Evolutionary conservation across 192 early-diverging fungal genomes (phyloP).

Genomic region (Coemansia sp.): DNA sequence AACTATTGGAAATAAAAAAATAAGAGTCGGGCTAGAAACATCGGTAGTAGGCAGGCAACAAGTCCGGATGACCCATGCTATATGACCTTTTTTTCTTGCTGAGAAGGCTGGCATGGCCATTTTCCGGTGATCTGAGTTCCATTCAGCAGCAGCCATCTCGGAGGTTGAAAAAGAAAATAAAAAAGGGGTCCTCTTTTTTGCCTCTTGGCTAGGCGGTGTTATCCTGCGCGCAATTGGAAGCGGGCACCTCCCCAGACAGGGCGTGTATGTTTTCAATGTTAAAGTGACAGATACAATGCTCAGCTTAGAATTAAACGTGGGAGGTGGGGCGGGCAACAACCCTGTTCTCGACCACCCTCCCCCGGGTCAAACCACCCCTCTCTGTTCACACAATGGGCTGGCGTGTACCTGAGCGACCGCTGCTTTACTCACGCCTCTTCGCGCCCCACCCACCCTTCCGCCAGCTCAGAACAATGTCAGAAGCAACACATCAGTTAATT

Average conservation of each 20-base stretch:
- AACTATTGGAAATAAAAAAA: slow-evolving; percentile 34
- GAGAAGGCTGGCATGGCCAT: slow-evolving; percentile 8
- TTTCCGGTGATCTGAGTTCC: slow-evolving; percentile 27
- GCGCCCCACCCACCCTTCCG: not conserved
- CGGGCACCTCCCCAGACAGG: not conserved
- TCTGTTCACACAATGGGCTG: not conserved
- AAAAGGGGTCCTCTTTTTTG: not conserved
- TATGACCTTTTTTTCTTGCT: slow-evolving; percentile 5
- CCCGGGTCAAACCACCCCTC: slow-evolving; percentile 5
- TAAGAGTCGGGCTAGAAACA: slow-evolving; percentile 7
- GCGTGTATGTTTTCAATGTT: slow-evolving; percentile 5
- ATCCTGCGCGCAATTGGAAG: slow-evolving; percentile 11
- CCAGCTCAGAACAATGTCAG: slow-evolving; percentile 12
- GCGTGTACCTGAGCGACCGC: slow-evolving; percentile 7
- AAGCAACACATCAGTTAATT: not conserved
- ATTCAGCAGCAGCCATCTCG: slow-evolving; percentile 2
- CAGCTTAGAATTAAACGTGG: slow-evolving; percentile 23
- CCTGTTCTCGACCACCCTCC: slow-evolving; percentile 12
- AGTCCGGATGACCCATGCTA: slow-evolving; percentile 12
- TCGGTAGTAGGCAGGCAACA: not conserved
- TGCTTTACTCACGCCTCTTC: slow-evolving; percentile 11
- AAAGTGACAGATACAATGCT: slow-evolving; percentile 16
- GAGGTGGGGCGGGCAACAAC: slow-evolving; percentile 8
- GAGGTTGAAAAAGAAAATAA: not conserved
- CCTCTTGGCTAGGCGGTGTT: slow-evolving; percentile 8